Evolutionary conservation across 2,329 filamentous ascomycete species (phyloP).

Genomic region (Tolypocladium guangdongense): DNA sequence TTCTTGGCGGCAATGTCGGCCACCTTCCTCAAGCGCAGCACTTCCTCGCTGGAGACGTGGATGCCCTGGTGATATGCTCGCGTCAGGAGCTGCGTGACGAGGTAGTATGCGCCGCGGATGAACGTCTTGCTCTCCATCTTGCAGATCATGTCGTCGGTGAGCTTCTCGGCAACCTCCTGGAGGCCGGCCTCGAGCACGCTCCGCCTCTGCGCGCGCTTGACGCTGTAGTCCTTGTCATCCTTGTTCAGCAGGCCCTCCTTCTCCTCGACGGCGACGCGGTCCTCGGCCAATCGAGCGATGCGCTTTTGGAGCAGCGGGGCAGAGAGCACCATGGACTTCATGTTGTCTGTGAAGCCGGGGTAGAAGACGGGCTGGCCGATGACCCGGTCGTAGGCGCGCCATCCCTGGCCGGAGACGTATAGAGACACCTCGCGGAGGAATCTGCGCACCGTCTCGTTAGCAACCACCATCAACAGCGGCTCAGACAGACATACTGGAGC

Average conservation of each 20-base stretch:
- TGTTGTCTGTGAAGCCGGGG: slow-evolving; percentile 79
- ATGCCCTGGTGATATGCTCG: slow-evolving; percentile 95
- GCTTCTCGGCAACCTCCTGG: slow-evolving; percentile 69
- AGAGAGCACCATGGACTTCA: slow-evolving; percentile 67
- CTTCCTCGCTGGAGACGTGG: slow-evolving; percentile 90
- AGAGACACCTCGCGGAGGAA: slow-evolving; percentile 90
- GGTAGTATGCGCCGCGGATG: slow-evolving; percentile 84
- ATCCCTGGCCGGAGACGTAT: slow-evolving; percentile 86
- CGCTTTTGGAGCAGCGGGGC: slow-evolving; percentile 64
- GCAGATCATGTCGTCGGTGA: slow-evolving; percentile 95
- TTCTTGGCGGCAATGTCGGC: slow-evolving; percentile 74
- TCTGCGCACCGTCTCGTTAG: slow-evolving; percentile 30
- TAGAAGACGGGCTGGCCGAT: slow-evolving; percentile 94
- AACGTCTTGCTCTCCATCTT: slow-evolving; percentile 95
- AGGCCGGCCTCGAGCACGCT: slow-evolving; percentile 62
- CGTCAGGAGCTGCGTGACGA: slow-evolving; percentile 77
- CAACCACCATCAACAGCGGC: neutral
- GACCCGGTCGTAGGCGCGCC: slow-evolving; percentile 85
- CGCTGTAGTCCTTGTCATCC: slow-evolving; percentile 40
- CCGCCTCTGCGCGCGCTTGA: slow-evolving; percentile 42
- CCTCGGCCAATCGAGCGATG: slow-evolving; percentile 66
- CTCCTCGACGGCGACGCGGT: slow-evolving; percentile 65
- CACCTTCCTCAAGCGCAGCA: slow-evolving; percentile 68
- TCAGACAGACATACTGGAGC: slow-evolving; percentile 34
- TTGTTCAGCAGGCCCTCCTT: slow-evolving; percentile 56